phyloP scores from a whole-genome alignment of 352 stramenopile genomes.

The Halophytophthora batemanensis region DNA sequence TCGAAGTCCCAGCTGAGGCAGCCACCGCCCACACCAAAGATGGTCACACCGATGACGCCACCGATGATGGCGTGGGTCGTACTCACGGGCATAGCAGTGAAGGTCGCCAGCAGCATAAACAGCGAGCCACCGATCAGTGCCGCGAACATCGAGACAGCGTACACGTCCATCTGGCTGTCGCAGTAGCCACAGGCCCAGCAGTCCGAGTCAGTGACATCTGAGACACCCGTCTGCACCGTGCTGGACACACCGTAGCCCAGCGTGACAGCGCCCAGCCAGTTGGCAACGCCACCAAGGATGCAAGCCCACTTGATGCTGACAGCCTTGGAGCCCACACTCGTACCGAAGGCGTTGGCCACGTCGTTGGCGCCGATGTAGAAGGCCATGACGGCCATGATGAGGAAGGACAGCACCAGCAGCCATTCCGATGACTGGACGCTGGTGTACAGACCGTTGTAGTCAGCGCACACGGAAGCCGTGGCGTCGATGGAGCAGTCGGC shows the following conservation, averaged over 20 bases:
- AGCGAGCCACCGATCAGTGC: slow-evolving; percentile 41
- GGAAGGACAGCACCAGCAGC: slow-evolving; percentile 17
- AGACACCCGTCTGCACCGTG: slow-evolving; percentile 62
- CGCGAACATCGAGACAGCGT: slow-evolving; percentile 65
- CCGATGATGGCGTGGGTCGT: slow-evolving; percentile 75
- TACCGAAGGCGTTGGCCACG: slow-evolving; percentile 86
- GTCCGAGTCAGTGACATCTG: slow-evolving; percentile 14
- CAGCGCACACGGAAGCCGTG: slow-evolving; percentile 10
- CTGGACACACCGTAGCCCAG: slow-evolving; percentile 72
- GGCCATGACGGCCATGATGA: slow-evolving; percentile 28
- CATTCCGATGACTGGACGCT: slow-evolving; percentile 21
- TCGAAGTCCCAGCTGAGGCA: slow-evolving; percentile 44
- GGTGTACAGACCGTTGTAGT: slow-evolving; percentile 24
- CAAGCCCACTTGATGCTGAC: slow-evolving; percentile 70
- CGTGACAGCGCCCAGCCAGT: slow-evolving; percentile 78
- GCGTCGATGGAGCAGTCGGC: slow-evolving; percentile 12
- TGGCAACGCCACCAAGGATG: slow-evolving; percentile 67
- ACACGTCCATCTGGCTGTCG: slow-evolving; percentile 52
- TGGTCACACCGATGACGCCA: slow-evolving; percentile 62
- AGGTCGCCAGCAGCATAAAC: slow-evolving; percentile 57
- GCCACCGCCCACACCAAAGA: slow-evolving; percentile 34
- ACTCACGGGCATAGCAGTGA: slow-evolving; percentile 60
- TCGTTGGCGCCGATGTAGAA: slow-evolving; percentile 77
- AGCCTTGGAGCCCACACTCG: slow-evolving; percentile 64
- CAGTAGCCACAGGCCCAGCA: slow-evolving; percentile 38